Percentiles rank a stretch among this genome's conserved stretches.
These are phyloP conservation scores for Sporothrix dimorphospora DNA, from an alignment of 2,329 filamentous ascomycete species.

Conservation along the genomic window DNA sequence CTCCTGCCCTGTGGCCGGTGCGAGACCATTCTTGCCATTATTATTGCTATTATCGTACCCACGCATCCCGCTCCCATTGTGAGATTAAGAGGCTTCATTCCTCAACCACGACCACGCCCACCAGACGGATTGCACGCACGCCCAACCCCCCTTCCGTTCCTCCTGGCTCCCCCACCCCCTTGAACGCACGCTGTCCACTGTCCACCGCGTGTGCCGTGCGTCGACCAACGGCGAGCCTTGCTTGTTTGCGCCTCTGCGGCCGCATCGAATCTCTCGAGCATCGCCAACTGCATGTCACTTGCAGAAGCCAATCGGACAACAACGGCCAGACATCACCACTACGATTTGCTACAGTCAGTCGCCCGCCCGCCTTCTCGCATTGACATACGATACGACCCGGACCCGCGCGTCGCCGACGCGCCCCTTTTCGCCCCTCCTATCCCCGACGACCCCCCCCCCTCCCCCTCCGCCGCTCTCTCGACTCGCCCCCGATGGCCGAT, in stretches of 20 bases:
- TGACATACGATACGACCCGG: neutral
- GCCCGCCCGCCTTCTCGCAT: neutral
- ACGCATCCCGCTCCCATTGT: slow-evolving; percentile 15
- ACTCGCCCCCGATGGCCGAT: slow-evolving; percentile 41
- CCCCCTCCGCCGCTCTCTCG: neutral
- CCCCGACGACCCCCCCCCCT: too few relatives aligned
- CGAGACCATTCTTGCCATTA: neutral
- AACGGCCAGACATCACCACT: neutral
- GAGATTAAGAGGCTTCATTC: slow-evolving; percentile 21
- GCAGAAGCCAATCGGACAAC: neutral
- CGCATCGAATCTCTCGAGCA: neutral
- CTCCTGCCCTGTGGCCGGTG: slow-evolving; percentile 9
- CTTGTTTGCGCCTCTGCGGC: neutral
- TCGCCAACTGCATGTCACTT: too few relatives aligned
- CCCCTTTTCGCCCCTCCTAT: neutral
- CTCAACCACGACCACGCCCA: neutral
- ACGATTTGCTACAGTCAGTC: neutral
- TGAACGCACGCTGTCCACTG: slow-evolving; percentile 15
- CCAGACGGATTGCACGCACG: neutral
- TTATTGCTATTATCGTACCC: neutral
- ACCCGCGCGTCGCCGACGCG: slow-evolving; percentile 14
- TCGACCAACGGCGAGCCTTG: neutral
- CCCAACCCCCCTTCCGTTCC: slow-evolving; percentile 20
- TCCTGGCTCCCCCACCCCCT: neutral
- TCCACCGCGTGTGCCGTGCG: slow-evolving; percentile 20